These are phyloP conservation scores for Tephrocybe sp. DNA, from an alignment of 768 basidiomycete species.

Conservation along the genomic window DNA sequence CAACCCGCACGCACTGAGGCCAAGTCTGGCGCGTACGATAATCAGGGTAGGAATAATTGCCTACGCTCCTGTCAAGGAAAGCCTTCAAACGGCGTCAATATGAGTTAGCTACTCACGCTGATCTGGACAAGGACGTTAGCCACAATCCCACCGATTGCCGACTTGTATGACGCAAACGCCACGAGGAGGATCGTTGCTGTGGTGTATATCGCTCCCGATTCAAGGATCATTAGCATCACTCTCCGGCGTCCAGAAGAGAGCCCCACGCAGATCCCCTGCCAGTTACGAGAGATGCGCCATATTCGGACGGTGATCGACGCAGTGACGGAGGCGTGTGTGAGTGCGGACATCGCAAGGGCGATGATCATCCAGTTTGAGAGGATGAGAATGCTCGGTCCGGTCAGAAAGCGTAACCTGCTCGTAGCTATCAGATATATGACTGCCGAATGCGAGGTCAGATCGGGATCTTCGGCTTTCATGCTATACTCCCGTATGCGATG, in stretches of 20 bases:
- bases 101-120: neutral
- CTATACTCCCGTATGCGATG: neutral
- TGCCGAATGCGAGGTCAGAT: neutral
- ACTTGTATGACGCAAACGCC: neutral
- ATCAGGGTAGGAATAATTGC: conserved; percentile 7
- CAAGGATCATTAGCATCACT: conserved; percentile 4
- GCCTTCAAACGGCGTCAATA: neutral
- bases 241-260: neutral
- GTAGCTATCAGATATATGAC: neutral
- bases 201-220: conserved; percentile 10
- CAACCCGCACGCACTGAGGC: conserved; percentile 1
- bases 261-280: neutral
- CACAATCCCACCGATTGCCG: conserved; percentile 1
- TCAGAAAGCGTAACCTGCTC: neutral
- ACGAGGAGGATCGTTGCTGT: conserved; percentile 1
- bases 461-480: neutral
- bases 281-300: conserved; percentile 1
- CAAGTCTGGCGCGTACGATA: conserved; percentile 9
- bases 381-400: neutral
- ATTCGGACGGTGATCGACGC: neutral
- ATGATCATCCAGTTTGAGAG: neutral
- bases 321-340: neutral
- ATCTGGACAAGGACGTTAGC: conserved; percentile 5
- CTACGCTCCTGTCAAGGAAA: neutral
- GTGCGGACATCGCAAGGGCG: neutral